phyloP scores from a whole-genome alignment of 257 asterid species.

The Echium plantagineum region DNA sequence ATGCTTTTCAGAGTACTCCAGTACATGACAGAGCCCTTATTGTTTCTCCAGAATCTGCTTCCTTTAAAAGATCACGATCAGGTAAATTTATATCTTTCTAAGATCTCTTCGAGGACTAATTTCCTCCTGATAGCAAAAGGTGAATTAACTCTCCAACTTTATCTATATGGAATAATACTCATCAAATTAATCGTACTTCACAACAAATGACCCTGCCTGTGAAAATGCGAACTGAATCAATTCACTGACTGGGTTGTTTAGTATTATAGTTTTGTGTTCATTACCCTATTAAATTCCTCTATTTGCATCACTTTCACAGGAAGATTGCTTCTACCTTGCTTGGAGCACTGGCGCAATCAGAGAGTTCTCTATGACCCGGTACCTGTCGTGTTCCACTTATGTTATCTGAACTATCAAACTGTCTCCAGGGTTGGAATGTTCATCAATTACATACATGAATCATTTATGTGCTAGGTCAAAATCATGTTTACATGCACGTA shows the following conservation, averaged over 20 bases:
- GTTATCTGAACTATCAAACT: too few species aligned
- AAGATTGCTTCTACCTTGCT: too few species aligned
- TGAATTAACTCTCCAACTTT: background rate
- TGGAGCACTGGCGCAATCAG: too few species aligned
- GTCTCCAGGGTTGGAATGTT: too few species aligned
- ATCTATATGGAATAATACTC: too few species aligned
- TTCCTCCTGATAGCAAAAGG: background rate
- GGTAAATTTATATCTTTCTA: slow-evolving; percentile 27
- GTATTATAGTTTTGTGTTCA: background rate
- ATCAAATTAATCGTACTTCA: background rate
- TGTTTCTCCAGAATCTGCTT: slow-evolving; percentile 30
- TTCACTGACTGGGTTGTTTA: background rate
- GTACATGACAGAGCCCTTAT: slow-evolving; percentile 6
- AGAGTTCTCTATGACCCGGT: too few species aligned
- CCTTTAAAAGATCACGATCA: slow-evolving; percentile 52
- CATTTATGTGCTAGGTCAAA: too few species aligned
- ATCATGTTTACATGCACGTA: too few species aligned
- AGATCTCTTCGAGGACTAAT: background rate
- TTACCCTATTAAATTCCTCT: slow-evolving; percentile 22
- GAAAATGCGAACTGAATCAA: background rate
- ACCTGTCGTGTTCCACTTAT: too few species aligned
- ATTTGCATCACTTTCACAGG: slow-evolving; percentile 9
- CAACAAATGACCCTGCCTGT: background rate
- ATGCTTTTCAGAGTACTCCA: slow-evolving; percentile 27
- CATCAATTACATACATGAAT: too few species aligned